Conservation (phyloP, 2,329 filamentous ascomycete genomes). For the Drechmeria coniospora region DNA sequence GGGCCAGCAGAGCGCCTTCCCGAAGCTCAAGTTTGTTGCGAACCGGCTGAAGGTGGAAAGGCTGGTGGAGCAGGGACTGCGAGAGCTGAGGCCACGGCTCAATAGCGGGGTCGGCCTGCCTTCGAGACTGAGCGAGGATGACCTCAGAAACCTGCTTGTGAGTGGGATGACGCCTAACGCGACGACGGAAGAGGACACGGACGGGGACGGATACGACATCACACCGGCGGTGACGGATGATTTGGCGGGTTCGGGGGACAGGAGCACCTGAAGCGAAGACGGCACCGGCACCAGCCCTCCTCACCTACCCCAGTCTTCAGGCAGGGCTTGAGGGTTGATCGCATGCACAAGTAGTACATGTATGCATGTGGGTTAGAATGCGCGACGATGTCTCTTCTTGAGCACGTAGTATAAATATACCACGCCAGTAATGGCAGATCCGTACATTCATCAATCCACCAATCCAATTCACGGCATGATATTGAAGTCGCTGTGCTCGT, state of each 20-base stretch:
- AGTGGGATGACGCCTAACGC: slow-evolving; percentile 15
- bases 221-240: slow-evolving; percentile 11
- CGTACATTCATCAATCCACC: too few species aligned
- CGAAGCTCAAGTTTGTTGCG: slow-evolving; percentile 78
- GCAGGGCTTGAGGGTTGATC: too few species aligned
- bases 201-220: slow-evolving; percentile 16
- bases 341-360: too few species aligned
- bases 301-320: too few species aligned
- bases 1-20: slow-evolving; percentile 78
- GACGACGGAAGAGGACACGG: slow-evolving; percentile 23
- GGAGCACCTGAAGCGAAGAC: not conserved
- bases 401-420: too few species aligned
- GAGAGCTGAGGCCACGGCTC: slow-evolving; percentile 32
- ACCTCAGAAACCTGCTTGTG: slow-evolving; percentile 33
- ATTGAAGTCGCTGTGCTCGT: too few species aligned
- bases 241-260: slow-evolving; percentile 1
- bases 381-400: too few species aligned
- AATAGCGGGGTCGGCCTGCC: slow-evolving; percentile 40
- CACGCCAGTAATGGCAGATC: too few species aligned
- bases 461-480: too few species aligned
- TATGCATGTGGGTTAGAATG: too few species aligned
- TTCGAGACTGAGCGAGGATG: slow-evolving; percentile 45
- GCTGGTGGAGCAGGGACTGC: slow-evolving; percentile 41
- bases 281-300: too few species aligned
- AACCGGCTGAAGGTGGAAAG: slow-evolving; percentile 79